These are phyloP conservation scores for Tetradesmus obliquus DNA, from an alignment of 139 green algal genomes.

Conservation along the genomic window DNA sequence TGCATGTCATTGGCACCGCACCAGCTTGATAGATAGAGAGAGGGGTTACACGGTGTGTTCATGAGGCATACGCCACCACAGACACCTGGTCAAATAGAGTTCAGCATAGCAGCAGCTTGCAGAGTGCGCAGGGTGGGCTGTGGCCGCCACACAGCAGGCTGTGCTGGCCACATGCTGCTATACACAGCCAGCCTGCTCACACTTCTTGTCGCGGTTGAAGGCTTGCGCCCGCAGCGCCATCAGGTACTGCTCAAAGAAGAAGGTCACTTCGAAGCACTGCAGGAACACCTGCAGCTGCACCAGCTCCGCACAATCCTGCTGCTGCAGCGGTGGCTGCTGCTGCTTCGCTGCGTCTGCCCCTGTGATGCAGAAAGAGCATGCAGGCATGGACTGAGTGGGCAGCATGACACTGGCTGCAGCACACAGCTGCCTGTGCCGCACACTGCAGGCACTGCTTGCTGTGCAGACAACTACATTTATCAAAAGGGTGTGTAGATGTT, in stretches of 20 bases:
- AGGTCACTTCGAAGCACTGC: constrained; percentile 38
- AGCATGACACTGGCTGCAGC: background rate
- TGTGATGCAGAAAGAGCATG: background rate
- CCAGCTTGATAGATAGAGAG: too few species aligned
- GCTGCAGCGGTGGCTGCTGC: background rate
- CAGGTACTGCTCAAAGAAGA: constrained; percentile 37
- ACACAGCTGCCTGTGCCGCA: background rate
- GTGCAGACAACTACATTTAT: background rate
- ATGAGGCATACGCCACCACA: too few species aligned
- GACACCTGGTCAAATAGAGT: too few species aligned
- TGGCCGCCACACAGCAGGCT: background rate
- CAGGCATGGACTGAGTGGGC: background rate
- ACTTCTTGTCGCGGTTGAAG: constrained; percentile 32
- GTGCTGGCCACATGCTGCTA: background rate
- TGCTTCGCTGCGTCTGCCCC: background rate
- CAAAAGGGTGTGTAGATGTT: background rate
- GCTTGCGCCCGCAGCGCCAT: background rate
- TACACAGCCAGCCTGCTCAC: background rate
- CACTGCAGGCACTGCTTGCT: background rate
- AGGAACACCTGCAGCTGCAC: constrained; percentile 28
- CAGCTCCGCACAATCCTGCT: background rate
- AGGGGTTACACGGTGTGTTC: too few species aligned
- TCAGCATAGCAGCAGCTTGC: too few species aligned
- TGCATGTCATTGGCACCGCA: too few species aligned
- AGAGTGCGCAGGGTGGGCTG: too few species aligned